Percentiles rank a stretch among this genome's conserved stretches.
phyloP scores from a whole-genome alignment of 2,329 filamentous ascomycete species.

The Pseudopyrenochaeta lycopersici region DNA sequence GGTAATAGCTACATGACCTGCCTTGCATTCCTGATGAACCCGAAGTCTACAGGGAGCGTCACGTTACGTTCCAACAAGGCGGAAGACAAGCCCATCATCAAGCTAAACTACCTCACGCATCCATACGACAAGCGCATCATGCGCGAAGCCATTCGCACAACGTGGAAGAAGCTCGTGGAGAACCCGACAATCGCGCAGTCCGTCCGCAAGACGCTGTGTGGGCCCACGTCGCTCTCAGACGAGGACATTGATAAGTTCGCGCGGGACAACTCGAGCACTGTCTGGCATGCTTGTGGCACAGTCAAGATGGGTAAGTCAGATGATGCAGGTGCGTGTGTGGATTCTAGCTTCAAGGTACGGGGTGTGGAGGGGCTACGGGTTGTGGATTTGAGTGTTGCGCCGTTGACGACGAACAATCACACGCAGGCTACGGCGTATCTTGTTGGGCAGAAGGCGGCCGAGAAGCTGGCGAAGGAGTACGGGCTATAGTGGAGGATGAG shows the following conservation, averaged over 20 bases:
- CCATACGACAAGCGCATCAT: slow-evolving; percentile 61
- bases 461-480: slow-evolving; percentile 43
- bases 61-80: slow-evolving; percentile 64
- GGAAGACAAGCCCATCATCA: slow-evolving; percentile 59
- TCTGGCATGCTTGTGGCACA: slow-evolving; percentile 50
- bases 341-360: slow-evolving; percentile 47
- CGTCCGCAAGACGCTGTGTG: slow-evolving; percentile 57
- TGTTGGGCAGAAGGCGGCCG: slow-evolving; percentile 45
- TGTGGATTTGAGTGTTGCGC: slow-evolving; percentile 49
- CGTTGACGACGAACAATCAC: slow-evolving; percentile 46
- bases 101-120: slow-evolving; percentile 63
- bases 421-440: slow-evolving; percentile 47
- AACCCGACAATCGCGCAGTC: slow-evolving; percentile 62
- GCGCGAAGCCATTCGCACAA: slow-evolving; percentile 48
- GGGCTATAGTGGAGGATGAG: slow-evolving; percentile 14
- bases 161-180: slow-evolving; percentile 51
- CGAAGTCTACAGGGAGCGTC: slow-evolving; percentile 62
- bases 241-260: slow-evolving; percentile 59
- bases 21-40: slow-evolving; percentile 58
- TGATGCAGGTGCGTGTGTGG: slow-evolving; percentile 48
- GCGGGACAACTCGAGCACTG: slow-evolving; percentile 36
- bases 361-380: slow-evolving; percentile 50
- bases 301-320: slow-evolving; percentile 49
- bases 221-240: slow-evolving; percentile 54
- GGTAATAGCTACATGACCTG: slow-evolving; percentile 48